Conservation (phyloP, 2,329 filamentous ascomycete genomes). For the Tolypocladium nubicola region DNA sequence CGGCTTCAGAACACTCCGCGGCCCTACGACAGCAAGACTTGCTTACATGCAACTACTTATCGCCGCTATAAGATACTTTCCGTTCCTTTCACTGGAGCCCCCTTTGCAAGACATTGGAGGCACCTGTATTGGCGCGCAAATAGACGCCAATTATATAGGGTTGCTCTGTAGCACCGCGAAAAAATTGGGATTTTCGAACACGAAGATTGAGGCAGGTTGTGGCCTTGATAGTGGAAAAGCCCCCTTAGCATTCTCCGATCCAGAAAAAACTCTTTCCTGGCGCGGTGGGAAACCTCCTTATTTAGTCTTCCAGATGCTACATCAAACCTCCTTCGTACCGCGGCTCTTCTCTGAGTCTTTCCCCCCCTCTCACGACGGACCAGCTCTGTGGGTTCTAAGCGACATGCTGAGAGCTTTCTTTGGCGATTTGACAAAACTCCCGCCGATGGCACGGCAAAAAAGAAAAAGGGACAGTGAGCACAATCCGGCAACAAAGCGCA, state of each 20-base stretch:
- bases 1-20: not conserved
- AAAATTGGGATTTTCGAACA: constrained; percentile 1
- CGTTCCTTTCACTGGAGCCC: not conserved
- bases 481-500: no score
- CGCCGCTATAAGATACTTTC: constrained; percentile 3
- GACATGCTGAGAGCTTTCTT: constrained; percentile 2
- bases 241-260: not conserved
- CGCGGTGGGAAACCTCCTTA: not conserved
- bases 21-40: not conserved
- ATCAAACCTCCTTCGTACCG: not conserved
- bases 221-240: not conserved
- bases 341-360: not conserved
- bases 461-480: no score
- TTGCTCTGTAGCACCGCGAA: constrained; percentile 1
- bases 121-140: not conserved
- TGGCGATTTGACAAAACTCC: not conserved
- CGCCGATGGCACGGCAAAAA: no score
- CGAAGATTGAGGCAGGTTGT: not conserved
- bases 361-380: not conserved
- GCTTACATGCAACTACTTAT: constrained; percentile 3
- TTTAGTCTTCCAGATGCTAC: not conserved
- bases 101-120: constrained; percentile 1
- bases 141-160: not conserved
- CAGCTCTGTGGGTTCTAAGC: not conserved
- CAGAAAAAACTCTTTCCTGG: not conserved